Evolutionary conservation across 345 rosid species (phyloP).

Genomic region (Bretschneidera sinensis): DNA sequence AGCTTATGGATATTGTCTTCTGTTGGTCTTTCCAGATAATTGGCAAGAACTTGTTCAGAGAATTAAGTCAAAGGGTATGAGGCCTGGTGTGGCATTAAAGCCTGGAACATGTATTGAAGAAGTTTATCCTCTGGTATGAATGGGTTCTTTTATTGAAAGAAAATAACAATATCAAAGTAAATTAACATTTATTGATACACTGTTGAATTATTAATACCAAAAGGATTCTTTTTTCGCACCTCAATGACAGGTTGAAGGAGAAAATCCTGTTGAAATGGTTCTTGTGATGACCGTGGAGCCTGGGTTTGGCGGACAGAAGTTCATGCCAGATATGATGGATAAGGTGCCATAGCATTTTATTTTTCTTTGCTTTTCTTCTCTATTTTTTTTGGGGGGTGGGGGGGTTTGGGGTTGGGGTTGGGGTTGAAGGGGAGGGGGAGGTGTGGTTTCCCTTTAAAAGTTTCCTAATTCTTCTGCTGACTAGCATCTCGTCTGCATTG

Average conservation of each 20-base stretch:
- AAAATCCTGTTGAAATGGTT: constrained; percentile 83
- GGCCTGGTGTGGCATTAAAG: constrained; percentile 75
- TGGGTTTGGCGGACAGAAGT: constrained; percentile 92
- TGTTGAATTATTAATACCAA: no score
- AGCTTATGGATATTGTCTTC: constrained; percentile 5
- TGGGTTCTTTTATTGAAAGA: not conserved
- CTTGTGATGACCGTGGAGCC: constrained; percentile 96
- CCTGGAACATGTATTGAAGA: constrained; percentile 85
- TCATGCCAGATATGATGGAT: constrained; percentile 84
- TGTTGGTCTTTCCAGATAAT: constrained; percentile 43
- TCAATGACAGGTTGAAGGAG: constrained; percentile 53
- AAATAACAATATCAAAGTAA: not conserved
- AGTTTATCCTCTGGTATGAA: constrained; percentile 74
- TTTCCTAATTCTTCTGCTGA: not conserved
- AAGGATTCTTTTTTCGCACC: not conserved
- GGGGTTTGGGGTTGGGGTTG: no score
- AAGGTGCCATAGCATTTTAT: constrained; percentile 39
- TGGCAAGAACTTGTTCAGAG: constrained; percentile 70
- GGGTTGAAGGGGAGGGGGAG: no score
- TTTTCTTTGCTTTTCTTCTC: not conserved
- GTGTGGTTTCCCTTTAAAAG: not conserved
- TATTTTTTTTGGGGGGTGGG: not conserved
- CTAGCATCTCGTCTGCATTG: not conserved
- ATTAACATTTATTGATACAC: not conserved
- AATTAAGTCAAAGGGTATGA: constrained; percentile 83